Evolutionary conservation across 75 land plant species (phyloP).

Genomic region (Gnetum montanum): DNA sequence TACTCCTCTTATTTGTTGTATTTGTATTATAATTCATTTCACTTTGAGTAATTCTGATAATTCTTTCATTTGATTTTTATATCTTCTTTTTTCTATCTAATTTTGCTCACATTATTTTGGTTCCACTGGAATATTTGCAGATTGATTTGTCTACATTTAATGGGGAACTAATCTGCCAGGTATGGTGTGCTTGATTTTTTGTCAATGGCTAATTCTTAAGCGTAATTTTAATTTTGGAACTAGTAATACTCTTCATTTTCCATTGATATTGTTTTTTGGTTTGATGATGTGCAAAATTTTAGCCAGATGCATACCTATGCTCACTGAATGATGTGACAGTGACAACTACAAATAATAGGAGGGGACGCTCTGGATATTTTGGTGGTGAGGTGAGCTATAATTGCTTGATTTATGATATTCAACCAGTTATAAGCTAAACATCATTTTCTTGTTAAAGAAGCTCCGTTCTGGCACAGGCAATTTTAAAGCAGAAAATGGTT

Average conservation of each 20-base stretch:
- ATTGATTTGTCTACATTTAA: constrained; percentile 79
- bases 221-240: too few relatives aligned
- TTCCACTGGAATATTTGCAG: constrained; percentile 20
- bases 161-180: constrained; percentile 87
- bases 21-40: not conserved
- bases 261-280: not conserved
- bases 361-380: constrained; percentile 32
- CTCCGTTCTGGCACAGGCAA: too few relatives aligned
- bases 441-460: too few relatives aligned
- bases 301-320: constrained; percentile 91
- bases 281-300: constrained; percentile 11
- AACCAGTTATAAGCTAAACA: too few relatives aligned
- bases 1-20: not conserved
- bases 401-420: not conserved
- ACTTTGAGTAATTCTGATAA: not conserved
- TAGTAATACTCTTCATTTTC: too few relatives aligned
- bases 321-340: constrained; percentile 79
- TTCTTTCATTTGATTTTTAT: not conserved
- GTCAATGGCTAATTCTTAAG: not conserved
- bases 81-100: not conserved
- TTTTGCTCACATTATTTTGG: not conserved
- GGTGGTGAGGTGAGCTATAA: constrained; percentile 46
- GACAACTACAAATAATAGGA: constrained; percentile 36
- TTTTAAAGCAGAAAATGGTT: constrained; percentile 66
- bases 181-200: constrained; percentile 7